Conservation (phyloP, 2,329 filamentous ascomycete species). For the Apiospora arundinis region DNA sequence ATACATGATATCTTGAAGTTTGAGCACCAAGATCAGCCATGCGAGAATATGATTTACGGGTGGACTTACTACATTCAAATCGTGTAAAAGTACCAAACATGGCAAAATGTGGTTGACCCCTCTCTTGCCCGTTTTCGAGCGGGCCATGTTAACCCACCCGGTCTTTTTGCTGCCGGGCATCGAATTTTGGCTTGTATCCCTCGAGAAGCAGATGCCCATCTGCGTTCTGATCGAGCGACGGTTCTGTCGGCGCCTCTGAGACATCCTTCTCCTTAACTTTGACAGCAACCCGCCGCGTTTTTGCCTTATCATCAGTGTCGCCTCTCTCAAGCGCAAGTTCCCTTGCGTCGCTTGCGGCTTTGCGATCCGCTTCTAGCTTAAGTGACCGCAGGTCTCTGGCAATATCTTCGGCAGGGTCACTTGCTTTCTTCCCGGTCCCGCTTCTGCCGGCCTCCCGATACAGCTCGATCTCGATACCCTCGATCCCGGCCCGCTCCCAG, state of each 20-base stretch:
- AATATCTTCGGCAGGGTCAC: conserved; percentile 31
- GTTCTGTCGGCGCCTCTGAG: conserved; percentile 46
- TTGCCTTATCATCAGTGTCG: conserved; percentile 37
- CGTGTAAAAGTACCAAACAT: not conserved
- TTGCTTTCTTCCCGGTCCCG: conserved; percentile 24
- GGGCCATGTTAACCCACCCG: not conserved
- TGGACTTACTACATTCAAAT: conserved; percentile 10
- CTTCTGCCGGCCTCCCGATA: conserved; percentile 65
- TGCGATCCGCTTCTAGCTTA: conserved; percentile 48
- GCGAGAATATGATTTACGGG: not conserved
- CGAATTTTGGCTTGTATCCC: conserved; percentile 54
- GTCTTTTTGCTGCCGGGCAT: conserved; percentile 31
- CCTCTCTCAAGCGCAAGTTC: conserved; percentile 42
- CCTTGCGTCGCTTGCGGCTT: conserved; percentile 35
- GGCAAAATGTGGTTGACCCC: not conserved
- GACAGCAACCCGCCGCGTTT: conserved; percentile 50
- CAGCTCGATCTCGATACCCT: conserved; percentile 64
- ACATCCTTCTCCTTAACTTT: conserved; percentile 59
- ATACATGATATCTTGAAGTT: not conserved
- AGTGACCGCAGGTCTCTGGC: conserved; percentile 48
- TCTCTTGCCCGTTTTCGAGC: conserved; percentile 25
- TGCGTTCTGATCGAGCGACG: conserved; percentile 41
- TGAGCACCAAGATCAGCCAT: conserved; percentile 7
- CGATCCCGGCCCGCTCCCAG: conserved; percentile 75
- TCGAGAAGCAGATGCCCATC: conserved; percentile 56